phyloP scores from a whole-genome alignment of 2,329 filamentous ascomycete genomes.

The Arthrobotrys sinensis region DNA sequence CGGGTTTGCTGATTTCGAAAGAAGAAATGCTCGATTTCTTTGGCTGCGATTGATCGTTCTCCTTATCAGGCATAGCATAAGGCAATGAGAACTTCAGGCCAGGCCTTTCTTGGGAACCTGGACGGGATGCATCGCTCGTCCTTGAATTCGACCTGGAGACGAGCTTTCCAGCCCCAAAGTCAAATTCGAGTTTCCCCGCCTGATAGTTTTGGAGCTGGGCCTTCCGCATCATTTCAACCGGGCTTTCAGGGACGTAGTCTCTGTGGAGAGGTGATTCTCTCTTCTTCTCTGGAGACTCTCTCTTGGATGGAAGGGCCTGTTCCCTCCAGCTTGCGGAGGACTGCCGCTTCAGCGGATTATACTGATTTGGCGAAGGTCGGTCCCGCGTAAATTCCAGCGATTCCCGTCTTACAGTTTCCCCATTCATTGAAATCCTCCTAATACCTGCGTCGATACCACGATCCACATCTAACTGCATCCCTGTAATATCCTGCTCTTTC shows the following conservation, averaged over 20 bases:
- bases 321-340: constrained; percentile 60
- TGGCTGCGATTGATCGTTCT: constrained; percentile 28
- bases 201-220: constrained; percentile 41
- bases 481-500: constrained; percentile 40
- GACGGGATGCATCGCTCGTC: constrained; percentile 42
- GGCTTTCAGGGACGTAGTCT: constrained; percentile 46
- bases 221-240: constrained; percentile 54
- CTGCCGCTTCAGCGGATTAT: constrained; percentile 59
- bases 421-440: constrained; percentile 31
- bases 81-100: constrained; percentile 48
- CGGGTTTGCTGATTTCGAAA: constrained; percentile 46
- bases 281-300: constrained; percentile 56
- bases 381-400: constrained; percentile 56
- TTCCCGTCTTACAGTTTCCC: constrained; percentile 21
- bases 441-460: constrained; percentile 21
- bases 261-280: constrained; percentile 38
- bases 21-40: constrained; percentile 40
- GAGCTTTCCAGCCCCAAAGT: constrained; percentile 34
- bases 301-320: constrained; percentile 55
- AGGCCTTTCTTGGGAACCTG: constrained; percentile 26
- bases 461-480: constrained; percentile 31
- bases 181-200: constrained; percentile 53
- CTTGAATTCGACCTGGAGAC: constrained; percentile 54
- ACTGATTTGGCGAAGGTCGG: constrained; percentile 54
- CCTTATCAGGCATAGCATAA: constrained; percentile 40